A percentile compares a stretch with the other conserved stretches of the same genome.
phyloP scores from a whole-genome alignment of 805 yeast genomes.

The Saccharomyces eubayanus region DNA sequence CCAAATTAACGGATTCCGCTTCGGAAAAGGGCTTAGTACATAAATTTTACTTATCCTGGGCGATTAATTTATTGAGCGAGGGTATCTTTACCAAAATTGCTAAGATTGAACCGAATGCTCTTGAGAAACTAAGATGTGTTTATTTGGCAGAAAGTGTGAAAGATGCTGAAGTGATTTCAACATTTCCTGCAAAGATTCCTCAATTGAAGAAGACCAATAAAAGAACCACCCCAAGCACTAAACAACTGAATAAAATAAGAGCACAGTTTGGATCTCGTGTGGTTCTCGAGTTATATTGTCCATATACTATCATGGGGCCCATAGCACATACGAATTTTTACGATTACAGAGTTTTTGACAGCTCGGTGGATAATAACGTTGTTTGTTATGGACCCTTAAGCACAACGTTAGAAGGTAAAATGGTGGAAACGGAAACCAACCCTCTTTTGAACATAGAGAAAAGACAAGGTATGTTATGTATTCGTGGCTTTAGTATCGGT shows the following conservation, averaged over 20 bases:
- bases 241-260: slow-evolving; percentile 35
- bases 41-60: slow-evolving; percentile 28
- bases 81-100: slow-evolving; percentile 41
- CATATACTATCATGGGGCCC: slow-evolving; percentile 43
- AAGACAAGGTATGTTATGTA: slow-evolving; percentile 43
- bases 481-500: slow-evolving; percentile 63
- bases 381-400: slow-evolving; percentile 48
- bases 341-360: slow-evolving; percentile 48
- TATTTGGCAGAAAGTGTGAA: slow-evolving; percentile 32
- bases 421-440: slow-evolving; percentile 32
- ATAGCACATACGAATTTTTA: slow-evolving; percentile 49
- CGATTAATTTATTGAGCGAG: slow-evolving; percentile 38
- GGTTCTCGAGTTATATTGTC: slow-evolving; percentile 41
- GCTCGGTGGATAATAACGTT: slow-evolving; percentile 23
- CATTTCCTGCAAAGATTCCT: slow-evolving; percentile 13
- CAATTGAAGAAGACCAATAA: slow-evolving; percentile 11
- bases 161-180: slow-evolving; percentile 9
- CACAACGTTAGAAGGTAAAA: slow-evolving; percentile 53
- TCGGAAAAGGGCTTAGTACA: slow-evolving; percentile 7
- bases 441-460: slow-evolving; percentile 29
- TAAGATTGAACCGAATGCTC: slow-evolving; percentile 10
- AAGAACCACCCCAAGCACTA: slow-evolving; percentile 11
- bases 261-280: slow-evolving; percentile 43
- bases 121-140: slow-evolving; percentile 33
- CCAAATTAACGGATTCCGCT: slow-evolving; percentile 2